These are phyloP conservation scores for Euphorbia tirucalli DNA, from an alignment of 345 rosid species.

Conservation along the genomic window DNA sequence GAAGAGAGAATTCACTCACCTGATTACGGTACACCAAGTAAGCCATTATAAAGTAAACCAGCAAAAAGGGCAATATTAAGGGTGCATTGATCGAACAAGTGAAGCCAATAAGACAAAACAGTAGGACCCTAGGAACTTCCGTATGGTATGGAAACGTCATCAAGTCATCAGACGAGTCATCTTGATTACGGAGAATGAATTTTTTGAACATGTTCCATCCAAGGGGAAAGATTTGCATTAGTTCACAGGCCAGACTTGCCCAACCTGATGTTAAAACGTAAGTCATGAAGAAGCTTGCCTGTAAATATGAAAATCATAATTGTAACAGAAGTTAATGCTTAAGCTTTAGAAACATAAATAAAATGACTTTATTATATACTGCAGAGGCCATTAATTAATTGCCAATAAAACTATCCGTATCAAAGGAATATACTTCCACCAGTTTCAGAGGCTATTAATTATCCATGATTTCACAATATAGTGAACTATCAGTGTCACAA, in stretches of 20 bases:
- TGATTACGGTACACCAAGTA: conserved; percentile 76
- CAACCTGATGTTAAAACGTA: conserved; percentile 84
- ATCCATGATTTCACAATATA: no score
- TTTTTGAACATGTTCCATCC: conserved; percentile 48
- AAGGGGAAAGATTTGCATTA: conserved; percentile 66
- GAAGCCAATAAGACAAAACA: conserved; percentile 86
- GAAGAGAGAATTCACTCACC: conserved; percentile 36
- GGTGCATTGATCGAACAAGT: conserved; percentile 82
- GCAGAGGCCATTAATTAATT: background rate
- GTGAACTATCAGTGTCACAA: no score
- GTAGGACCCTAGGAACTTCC: conserved; percentile 74
- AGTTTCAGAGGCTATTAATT: background rate
- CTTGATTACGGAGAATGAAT: conserved; percentile 37
- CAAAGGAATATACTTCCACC: background rate
- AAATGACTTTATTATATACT: background rate
- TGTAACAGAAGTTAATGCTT: background rate
- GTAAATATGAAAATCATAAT: conserved; percentile 30
- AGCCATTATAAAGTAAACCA: conserved; percentile 67
- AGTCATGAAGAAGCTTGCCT: conserved; percentile 93
- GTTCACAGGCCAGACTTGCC: conserved; percentile 76
- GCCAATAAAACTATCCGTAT: no score
- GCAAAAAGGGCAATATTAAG: conserved; percentile 68
- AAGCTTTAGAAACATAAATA: background rate
- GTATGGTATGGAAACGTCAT: conserved; percentile 77
- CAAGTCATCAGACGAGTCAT: conserved; percentile 42